Evolutionary conservation across 306 rosid genomes (phyloP).

Genomic region (Boehmeria nivea): DNA sequence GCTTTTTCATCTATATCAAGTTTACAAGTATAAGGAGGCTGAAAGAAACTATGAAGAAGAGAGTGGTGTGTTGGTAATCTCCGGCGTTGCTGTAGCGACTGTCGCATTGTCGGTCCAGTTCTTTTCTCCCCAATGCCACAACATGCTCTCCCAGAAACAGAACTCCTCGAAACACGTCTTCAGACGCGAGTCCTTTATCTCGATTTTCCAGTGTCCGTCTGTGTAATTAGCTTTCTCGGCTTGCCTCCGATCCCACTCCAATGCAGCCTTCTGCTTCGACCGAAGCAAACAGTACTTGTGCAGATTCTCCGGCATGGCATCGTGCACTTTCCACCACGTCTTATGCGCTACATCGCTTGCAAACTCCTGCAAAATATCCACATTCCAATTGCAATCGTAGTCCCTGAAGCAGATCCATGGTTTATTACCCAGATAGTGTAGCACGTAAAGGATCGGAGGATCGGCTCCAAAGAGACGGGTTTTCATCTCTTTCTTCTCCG

Average conservation of each 20-base stretch:
- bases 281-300: constrained; percentile 68
- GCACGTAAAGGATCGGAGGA: constrained; percentile 72
- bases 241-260: constrained; percentile 86
- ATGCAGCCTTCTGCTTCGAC: constrained; percentile 73
- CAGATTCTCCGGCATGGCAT: constrained; percentile 67
- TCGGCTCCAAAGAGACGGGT: constrained; percentile 68
- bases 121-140: constrained; percentile 98
- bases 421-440: constrained; percentile 74
- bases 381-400: constrained; percentile 91
- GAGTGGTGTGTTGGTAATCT: constrained; percentile 20
- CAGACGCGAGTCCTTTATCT: constrained; percentile 59
- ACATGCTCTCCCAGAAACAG: constrained; percentile 87
- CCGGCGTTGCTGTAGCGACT: constrained; percentile 48
- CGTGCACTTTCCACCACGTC: constrained; percentile 85
- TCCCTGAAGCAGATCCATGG: constrained; percentile 93
- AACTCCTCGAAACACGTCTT: constrained; percentile 59
- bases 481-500: constrained; percentile 52
- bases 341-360: constrained; percentile 79
- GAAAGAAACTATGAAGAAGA: constrained; percentile 6
- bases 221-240: constrained; percentile 70
- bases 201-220: constrained; percentile 79
- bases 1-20: not conserved
- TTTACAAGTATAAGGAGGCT: not conserved
- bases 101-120: constrained; percentile 77
- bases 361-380: constrained; percentile 59